A percentile compares a stretch with the other conserved stretches of the same genome.
Evolutionary conservation across 1,284 basidiomycete species (phyloP).

Genomic region (Meira nashicola): DNA sequence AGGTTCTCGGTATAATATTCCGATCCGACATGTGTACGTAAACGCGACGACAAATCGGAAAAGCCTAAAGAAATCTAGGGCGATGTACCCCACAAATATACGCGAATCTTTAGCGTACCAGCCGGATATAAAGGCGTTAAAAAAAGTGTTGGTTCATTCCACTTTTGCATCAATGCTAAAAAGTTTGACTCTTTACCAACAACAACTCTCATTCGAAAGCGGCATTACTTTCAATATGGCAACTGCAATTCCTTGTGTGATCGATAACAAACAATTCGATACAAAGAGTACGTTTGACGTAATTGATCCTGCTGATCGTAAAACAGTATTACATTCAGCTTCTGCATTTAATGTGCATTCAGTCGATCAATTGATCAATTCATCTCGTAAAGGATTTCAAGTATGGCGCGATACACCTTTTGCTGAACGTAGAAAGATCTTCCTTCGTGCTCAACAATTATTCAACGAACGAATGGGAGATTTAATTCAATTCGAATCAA

Average conservation of each 20-base stretch:
- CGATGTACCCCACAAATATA: too few relatives aligned
- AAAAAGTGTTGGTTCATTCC: too few relatives aligned
- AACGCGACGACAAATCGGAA: too few relatives aligned
- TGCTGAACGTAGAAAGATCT: slow-evolving; percentile 23
- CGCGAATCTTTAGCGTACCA: too few relatives aligned
- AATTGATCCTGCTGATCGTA: slow-evolving; percentile 12
- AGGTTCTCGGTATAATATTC: too few relatives aligned
- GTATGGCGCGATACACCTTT: slow-evolving; percentile 28
- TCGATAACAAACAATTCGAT: slow-evolving; percentile 36
- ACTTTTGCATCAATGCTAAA: too few relatives aligned
- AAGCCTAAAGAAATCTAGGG: too few relatives aligned
- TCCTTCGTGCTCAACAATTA: slow-evolving; percentile 25
- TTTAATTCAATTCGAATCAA: slow-evolving; percentile 20
- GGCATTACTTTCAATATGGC: too few relatives aligned
- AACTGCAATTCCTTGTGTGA: slow-evolving; percentile 33
- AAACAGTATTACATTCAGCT: slow-evolving; percentile 23
- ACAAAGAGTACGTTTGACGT: slow-evolving; percentile 36
- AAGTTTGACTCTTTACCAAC: too few relatives aligned
- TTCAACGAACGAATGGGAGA: slow-evolving; percentile 23
- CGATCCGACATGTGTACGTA: too few relatives aligned
- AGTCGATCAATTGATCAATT: slow-evolving; percentile 14
- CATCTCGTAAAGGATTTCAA: slow-evolving; percentile 20
- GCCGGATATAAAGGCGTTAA: too few relatives aligned
- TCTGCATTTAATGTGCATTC: slow-evolving; percentile 16
- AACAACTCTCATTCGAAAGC: too few relatives aligned